A percentile compares a stretch with the other conserved stretches of the same genome.
Conservation (phyloP, 257 asterid species). For the Handroanthus guayacan region DNA sequence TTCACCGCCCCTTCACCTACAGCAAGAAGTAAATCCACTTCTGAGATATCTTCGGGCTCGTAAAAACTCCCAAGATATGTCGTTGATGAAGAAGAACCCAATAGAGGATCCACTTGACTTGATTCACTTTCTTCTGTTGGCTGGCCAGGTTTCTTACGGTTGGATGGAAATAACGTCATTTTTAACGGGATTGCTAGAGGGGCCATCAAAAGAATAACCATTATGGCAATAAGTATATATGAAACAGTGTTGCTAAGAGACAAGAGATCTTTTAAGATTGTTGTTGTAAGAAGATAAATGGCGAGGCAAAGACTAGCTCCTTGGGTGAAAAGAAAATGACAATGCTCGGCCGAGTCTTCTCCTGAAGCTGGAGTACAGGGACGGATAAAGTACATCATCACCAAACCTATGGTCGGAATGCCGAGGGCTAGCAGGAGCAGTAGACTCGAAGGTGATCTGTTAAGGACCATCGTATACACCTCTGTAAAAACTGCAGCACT, state of each 20-base stretch:
- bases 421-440: constrained; percentile 77
- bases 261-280: constrained; percentile 52
- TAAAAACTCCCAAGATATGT: constrained; percentile 73
- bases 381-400: constrained; percentile 84
- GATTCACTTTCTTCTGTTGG: constrained; percentile 35
- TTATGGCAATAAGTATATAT: constrained; percentile 58
- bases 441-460: constrained; percentile 63
- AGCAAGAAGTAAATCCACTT: constrained; percentile 81
- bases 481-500: constrained; percentile 91
- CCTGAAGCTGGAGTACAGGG: constrained; percentile 88
- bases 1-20: constrained; percentile 97
- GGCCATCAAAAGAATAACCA: constrained; percentile 85
- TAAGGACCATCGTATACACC: constrained; percentile 74
- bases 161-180: constrained; percentile 78
- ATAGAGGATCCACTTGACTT: constrained; percentile 53
- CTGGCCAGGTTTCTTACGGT: constrained; percentile 40
- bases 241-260: constrained; percentile 58
- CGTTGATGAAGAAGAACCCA: constrained; percentile 69
- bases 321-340: constrained; percentile 88
- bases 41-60: constrained; percentile 73
- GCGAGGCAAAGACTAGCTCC: constrained; percentile 77
- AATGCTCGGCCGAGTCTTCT: constrained; percentile 71
- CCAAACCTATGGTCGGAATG: constrained; percentile 64
- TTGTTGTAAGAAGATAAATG: constrained; percentile 77
- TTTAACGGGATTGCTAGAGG: constrained; percentile 92